Base-by-base conservation (phyloP, 78 protist genomes). In the Emiliania huxleyi region DNA sequence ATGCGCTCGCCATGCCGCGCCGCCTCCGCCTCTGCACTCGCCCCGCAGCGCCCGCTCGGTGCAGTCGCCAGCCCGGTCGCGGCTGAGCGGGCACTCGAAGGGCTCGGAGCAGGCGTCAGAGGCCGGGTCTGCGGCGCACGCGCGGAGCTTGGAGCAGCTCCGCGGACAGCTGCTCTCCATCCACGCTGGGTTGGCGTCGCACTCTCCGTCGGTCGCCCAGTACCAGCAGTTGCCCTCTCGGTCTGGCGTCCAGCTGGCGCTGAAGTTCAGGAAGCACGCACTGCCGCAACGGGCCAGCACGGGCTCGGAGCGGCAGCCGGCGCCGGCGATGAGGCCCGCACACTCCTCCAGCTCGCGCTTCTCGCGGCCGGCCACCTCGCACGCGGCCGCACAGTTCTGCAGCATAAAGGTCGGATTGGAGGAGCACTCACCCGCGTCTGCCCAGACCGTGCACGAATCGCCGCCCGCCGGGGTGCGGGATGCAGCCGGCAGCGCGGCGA, bases 151-250 rank as follows among this genome's bases (percentile, higher is more conserved):
- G n/a, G 44, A 44, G 45, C 44, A 75, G 46, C 46, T 12, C 1
- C 46, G 43, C 43, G 42, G 18, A 46, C 85, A 75, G 46, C 46
- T 6, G 46, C 29, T 12, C 15, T 23, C 46, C 85, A 37, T 75
- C 45, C 40, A 69, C 22, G 2, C 79, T 15, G 40, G 79, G 40
- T 69, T 69, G 46, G 42, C 22, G 46, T 37, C 45, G 85, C 85
- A 75, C 85, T 75, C 85, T 21, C 85, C 85, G 45, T 37, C 44
- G 2, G 44, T 40, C 45, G 85, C 85, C 85, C 85, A 75, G 85
- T 37, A 38, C 33, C 1, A 38, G 85, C 85, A 75, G 45, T 75
- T 75, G 46, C 19, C 33, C 22, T 75, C 85, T 26, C 0, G 18
- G 85, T 75, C 85, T 33, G 44, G 37, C n/a, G 44, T 40, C 46